A percentile compares a stretch with the other conserved stretches of the same genome.
Evolutionary conservation across 139 green algal species (phyloP).

Genomic region (Tetradesmus lagerheimii): DNA sequence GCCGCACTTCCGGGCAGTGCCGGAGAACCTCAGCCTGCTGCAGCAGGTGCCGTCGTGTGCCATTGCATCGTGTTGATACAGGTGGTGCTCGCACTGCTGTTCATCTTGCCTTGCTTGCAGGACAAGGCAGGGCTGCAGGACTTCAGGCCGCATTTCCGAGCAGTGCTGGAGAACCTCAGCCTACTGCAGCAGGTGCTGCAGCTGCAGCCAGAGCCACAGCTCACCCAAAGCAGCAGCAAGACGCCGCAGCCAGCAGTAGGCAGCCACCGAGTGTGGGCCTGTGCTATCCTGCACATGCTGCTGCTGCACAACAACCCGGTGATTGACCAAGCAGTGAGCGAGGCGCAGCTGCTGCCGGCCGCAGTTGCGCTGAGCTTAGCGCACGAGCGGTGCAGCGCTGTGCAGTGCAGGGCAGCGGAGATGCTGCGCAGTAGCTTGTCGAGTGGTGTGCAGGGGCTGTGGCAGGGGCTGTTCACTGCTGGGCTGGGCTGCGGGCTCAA

Average conservation of each 20-base stretch:
- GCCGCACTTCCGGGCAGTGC: constrained; percentile 1
- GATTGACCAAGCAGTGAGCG: constrained; percentile 25
- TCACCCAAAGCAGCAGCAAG: constrained; percentile 11
- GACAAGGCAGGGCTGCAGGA: background rate
- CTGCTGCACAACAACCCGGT: constrained; percentile 32
- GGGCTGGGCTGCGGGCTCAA: constrained; percentile 3
- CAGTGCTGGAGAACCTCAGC: background rate
- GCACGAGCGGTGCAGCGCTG: constrained; percentile 29
- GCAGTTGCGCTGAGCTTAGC: constrained; percentile 14
- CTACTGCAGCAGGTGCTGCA: constrained; percentile 37
- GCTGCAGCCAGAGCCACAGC: constrained; percentile 28
- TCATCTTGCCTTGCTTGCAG: background rate
- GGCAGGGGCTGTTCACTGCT: constrained; percentile 38
- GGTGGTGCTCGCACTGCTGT: background rate
- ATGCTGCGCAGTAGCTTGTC: constrained; percentile 29
- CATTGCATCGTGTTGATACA: no score
- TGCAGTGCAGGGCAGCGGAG: constrained; percentile 44
- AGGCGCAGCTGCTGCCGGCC: constrained; percentile 18
- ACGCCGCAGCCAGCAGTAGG: constrained; percentile 35
- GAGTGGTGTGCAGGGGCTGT: constrained; percentile 23
- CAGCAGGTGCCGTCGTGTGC: no score
- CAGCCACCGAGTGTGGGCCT: constrained; percentile 45
- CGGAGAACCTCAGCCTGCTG: constrained; percentile 4
- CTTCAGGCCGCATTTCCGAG: constrained; percentile 26
- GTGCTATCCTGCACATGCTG: constrained; percentile 40